Conservation (phyloP, 2,329 filamentous ascomycete species). For the Lachnellula cervina region DNA sequence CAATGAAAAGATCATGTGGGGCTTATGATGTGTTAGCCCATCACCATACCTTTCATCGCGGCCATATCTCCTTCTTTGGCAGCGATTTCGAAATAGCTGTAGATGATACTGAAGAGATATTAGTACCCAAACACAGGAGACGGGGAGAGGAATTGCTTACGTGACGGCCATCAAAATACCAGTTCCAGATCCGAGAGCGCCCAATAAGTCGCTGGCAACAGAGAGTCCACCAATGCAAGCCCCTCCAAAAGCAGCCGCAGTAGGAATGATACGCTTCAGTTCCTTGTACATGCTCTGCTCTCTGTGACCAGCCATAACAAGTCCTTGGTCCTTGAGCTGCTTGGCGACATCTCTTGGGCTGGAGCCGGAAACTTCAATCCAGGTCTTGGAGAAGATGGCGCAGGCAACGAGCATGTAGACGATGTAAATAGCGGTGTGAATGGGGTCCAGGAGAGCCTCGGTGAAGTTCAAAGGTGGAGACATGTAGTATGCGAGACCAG, state of each 20-base stretch:
- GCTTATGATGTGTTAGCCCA: slow-evolving; percentile 45
- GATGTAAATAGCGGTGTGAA: slow-evolving; percentile 94
- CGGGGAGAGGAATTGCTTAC: slow-evolving; percentile 53
- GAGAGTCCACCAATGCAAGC: slow-evolving; percentile 98
- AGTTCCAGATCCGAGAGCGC: slow-evolving; percentile 91
- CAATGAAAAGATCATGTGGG: slow-evolving; percentile 14
- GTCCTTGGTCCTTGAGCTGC: slow-evolving; percentile 98
- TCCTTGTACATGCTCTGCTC: slow-evolving; percentile 99
- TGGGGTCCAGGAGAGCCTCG: slow-evolving; percentile 91
- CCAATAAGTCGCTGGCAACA: slow-evolving; percentile 90
- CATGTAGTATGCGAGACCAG: slow-evolving; percentile 99
- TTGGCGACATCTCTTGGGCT: slow-evolving; percentile 97
- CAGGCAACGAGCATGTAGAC: slow-evolving; percentile 97
- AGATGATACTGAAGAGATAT: slow-evolving; percentile 73
- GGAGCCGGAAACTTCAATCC: slow-evolving; percentile 98
- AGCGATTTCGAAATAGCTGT: slow-evolving; percentile 98
- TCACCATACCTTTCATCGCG: slow-evolving; percentile 70
- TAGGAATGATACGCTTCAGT: slow-evolving; percentile 98
- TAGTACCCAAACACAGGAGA: slow-evolving; percentile 32
- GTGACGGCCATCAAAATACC: slow-evolving; percentile 98
- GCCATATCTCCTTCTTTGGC: slow-evolving; percentile 96
- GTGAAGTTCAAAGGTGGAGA: slow-evolving; percentile 96
- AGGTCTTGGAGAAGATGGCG: slow-evolving; percentile 99
- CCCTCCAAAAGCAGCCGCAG: slow-evolving; percentile 95
- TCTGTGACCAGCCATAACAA: slow-evolving; percentile 98